Evolutionary conservation across 208 protist species (phyloP), one percentile per base, ranked within the genome.

Genomic region (Crithidia sp.): DNA sequence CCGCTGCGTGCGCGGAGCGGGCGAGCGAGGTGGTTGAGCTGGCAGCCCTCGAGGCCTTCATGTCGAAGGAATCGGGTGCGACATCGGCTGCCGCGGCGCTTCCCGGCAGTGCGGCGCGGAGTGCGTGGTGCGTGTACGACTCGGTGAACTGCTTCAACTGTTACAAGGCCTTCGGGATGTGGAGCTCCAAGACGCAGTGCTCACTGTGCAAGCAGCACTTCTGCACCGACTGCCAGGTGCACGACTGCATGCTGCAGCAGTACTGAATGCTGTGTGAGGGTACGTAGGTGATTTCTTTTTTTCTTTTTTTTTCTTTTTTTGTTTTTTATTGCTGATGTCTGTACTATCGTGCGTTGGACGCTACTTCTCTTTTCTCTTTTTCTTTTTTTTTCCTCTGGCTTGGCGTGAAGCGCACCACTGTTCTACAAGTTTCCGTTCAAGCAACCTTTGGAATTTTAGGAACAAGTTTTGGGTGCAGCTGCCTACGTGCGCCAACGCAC

Each of bases 121-220:
- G 85, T 45, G 52, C 47, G 14, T 86, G 79, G 76, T 84, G 85
- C 39, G 61, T 71, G 19, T 83, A 83, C 58, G 82, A 87, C 67
- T 10, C 55, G 4, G 73, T 77, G 39, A 78, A 77, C 54, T 90
- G 85, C 72, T 85, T 80, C 57, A 63, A 67, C 37, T 90, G 85
- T 62, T 84, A 77, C 59, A 84, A 81, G 67, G 7, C 58, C 19
- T 82, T 87, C 66, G 74, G 73, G 56, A 66, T 82, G 57, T 79
- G 70, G 61, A 71, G 75, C 43, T 64, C 65, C 8, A 72, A 72
- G 37, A 68, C 75, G 40, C 68, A 71, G 36, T 84, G 79, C 49
- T 47, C 63, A 41, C 13, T 36, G 13, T 87, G 82, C 65, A 81
- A 74, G 59, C 82, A 83, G 54, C 36, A 71, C 56, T 82, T 78